phyloP scores from a whole-genome alignment of 345 rosid species.

The Dipteronia dyeriana region DNA sequence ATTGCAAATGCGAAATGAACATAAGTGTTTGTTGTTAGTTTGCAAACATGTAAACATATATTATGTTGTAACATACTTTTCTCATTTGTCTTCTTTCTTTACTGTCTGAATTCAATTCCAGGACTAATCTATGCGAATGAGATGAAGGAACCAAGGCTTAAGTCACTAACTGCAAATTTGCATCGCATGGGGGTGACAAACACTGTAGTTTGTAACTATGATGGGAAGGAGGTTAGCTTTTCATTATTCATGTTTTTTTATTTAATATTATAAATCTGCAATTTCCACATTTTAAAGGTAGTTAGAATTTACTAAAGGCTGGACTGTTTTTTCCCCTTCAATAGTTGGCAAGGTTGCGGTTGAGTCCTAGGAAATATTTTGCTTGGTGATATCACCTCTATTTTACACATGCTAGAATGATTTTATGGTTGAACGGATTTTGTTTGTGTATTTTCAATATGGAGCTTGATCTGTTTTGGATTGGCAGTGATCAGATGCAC shows the following conservation, averaged over 20 bases:
- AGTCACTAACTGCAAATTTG: conserved; percentile 89
- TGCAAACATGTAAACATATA: not conserved
- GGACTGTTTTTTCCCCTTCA: not conserved
- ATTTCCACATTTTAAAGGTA: not conserved
- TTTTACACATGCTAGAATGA: not conserved
- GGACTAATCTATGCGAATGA: conserved; percentile 92
- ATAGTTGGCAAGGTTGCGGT: not conserved
- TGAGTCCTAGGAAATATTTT: not conserved
- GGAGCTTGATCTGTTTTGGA: not conserved
- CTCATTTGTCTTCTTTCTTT: conserved; percentile 2
- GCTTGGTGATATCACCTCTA: not conserved
- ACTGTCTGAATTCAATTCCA: conserved; percentile 36
- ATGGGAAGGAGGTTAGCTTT: conserved; percentile 86
- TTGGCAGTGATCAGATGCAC: not conserved
- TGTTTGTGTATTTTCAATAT: not conserved
- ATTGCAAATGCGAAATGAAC: not conserved
- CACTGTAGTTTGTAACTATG: conserved; percentile 89
- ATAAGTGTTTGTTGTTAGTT: not conserved
- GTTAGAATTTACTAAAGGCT: not conserved
- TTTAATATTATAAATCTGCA: not conserved
- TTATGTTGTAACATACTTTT: not conserved
- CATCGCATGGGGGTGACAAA: conserved; percentile 96
- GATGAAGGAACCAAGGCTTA: conserved; percentile 77
- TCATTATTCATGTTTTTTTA: not conserved
- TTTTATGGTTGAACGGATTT: not conserved